Evolutionary conservation across 2,329 filamentous ascomycete genomes (phyloP), one percentile per base, ranked within the genome.

Genomic region (Gliomastix tumulicola): DNA sequence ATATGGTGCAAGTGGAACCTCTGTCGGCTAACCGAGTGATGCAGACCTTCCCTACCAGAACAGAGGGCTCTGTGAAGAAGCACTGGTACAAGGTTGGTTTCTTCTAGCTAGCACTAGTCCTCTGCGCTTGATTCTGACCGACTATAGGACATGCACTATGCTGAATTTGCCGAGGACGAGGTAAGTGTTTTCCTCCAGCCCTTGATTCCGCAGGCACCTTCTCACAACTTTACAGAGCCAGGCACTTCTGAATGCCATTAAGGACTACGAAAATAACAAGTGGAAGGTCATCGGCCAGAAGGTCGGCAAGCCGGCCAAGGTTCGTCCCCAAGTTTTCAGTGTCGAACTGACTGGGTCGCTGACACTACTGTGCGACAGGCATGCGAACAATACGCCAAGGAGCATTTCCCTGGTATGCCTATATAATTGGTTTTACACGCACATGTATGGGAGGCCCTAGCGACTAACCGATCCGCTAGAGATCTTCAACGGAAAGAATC

Each of bases 241-340:
- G 50, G 84, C 85, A 25, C 66, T 98, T 41, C 76, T 94, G 47
- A 88, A 85, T 46, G 92, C 92, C 21, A 98, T 98, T 66, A 96
- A 95, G 65, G 92, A 98, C 58, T 97, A 97, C 64, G 92, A 98
- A 59, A 84, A 88, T 56, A 96, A 94, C 62, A 97, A 97, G 60
- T 98, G 92, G 92, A 97, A 97, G 66, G 80, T 83, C 19, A 97
- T 97, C 55, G 92, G 92, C 23, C 82, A 87, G 59, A 97, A 97
- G 63, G 88, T 98, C 49, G 88, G 89, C 54, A 98, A 98, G 66
- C 92, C 92, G 34, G 92, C 92, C 49, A 98, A 98, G 80, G 58
- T 61, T 57, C 30, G 39, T 28, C 12, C 21, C 21, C n/a, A 17
- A 10, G 9, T 20, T 15, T n/a, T 12, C n/a, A n/a, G 21, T 21